Conservation (phyloP, 306 rosid genomes). For the Ceratonia siliqua region DNA sequence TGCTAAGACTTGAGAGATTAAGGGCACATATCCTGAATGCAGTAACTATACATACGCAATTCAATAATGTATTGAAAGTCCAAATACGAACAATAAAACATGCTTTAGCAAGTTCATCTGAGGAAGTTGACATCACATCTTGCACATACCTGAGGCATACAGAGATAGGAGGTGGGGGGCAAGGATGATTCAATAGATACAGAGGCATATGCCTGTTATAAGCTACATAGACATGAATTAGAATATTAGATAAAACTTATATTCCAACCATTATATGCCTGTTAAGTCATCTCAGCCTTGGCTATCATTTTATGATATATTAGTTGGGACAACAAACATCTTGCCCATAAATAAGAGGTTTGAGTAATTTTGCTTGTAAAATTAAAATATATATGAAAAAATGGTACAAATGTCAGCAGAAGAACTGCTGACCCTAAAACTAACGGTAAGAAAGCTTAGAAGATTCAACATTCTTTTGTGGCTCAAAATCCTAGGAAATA, state of each 20-base stretch:
- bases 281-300: background rate
- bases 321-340: background rate
- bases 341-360: background rate
- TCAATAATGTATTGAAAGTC: background rate
- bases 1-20: slow-evolving; percentile 1
- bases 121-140: background rate
- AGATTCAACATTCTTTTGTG: background rate
- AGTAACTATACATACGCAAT: slow-evolving; percentile 13
- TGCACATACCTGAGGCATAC: background rate
- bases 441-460: background rate
- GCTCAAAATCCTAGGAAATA: background rate
- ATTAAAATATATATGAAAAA: background rate
- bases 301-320: background rate
- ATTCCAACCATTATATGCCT: background rate
- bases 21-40: background rate
- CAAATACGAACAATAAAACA: background rate
- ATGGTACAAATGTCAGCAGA: background rate
- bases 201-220: background rate
- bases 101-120: background rate
- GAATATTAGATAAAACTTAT: background rate
- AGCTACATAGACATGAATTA: background rate
- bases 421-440: background rate
- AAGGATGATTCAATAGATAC: background rate
- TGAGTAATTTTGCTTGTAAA: background rate
- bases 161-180: background rate